phyloP scores from a whole-genome alignment of 176 grass and related monocot species.

The Oryza australiensis region DNA sequence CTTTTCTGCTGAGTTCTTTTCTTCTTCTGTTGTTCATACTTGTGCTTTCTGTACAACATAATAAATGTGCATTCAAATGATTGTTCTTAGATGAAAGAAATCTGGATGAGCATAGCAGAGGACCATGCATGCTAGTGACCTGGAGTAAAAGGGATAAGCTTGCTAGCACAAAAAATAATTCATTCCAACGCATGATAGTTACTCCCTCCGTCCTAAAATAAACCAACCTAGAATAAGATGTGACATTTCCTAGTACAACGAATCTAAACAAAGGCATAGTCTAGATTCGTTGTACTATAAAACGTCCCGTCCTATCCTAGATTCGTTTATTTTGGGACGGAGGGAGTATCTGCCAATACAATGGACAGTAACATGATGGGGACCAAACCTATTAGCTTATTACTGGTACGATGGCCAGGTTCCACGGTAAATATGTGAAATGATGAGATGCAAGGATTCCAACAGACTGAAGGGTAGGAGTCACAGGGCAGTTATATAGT shows the following conservation, averaged over 20 bases:
- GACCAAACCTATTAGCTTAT: not conserved
- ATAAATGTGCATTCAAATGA: conserved; percentile 29
- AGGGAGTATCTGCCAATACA: not conserved
- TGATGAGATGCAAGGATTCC: not conserved
- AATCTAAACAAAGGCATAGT: too few species aligned
- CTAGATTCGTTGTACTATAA: too few species aligned
- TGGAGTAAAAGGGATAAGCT: not conserved
- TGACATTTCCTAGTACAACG: too few species aligned
- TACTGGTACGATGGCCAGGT: not conserved
- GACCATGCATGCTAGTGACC: not conserved
- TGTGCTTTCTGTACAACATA: conserved; percentile 77
- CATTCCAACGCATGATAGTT: not conserved
- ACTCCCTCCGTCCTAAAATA: too few species aligned
- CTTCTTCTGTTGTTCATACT: conserved; percentile 94
- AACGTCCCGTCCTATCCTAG: too few species aligned
- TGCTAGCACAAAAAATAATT: not conserved
- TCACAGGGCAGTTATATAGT: not conserved
- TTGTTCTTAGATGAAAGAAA: conserved; percentile 21
- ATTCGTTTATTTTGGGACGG: too few species aligned
- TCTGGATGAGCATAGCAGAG: conserved; percentile 13
- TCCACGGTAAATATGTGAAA: not conserved
- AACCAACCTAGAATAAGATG: too few species aligned
- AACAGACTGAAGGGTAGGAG: not conserved
- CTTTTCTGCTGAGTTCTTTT: conserved; percentile 88
- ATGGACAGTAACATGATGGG: not conserved